Base-by-base conservation (phyloP, 768 basidiomycete genomes). In the Suillus fuscotomentosus region DNA sequence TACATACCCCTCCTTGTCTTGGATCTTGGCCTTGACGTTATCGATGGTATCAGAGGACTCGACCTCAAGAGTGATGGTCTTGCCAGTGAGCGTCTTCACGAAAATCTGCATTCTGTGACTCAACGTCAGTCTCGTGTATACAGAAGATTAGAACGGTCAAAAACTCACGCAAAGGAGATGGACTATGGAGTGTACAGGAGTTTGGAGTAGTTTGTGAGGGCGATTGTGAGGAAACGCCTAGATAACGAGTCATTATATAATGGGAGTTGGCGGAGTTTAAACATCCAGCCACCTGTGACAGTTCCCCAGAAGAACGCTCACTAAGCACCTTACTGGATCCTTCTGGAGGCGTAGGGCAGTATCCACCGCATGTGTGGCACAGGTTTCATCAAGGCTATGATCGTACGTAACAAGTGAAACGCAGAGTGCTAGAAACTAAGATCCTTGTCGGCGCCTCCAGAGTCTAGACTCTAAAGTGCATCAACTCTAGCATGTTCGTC, bases 1-100 rank as follows among this genome's bases (percentile, higher is more conserved):
- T 14, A 27, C 80, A 68, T 66, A 90, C 89, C 92, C 93, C 77
- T 95, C 93, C 83, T 94, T 95, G 83, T 95, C 92, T 75, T 94
- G 92, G 70, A 93, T 91, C 83, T 91, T 92, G 64, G 90, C 86
- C 78, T 90, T 90, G 24, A 90, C 89, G 63, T 90, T 89, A 69
- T 90, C 88, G 64, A 90, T 89, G 47, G 88, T 89, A 73, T 89
- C 88, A 0, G 88, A 89, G 0, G 88, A 88, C 77, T 90, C 89
- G 31, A 90, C 89, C 76, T 91, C 89, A 34, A 90, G 80, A 42
- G 89, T 91, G 77, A 92, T 90, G 27, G 90, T 92, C 87, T 92
- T 92, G 61, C 90, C 89, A 8, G 90, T 91, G 50, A 92, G 78
- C n/a, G 89, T 91, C 83, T 93, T 93, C 63, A 93, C 88, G 67